These are phyloP conservation scores for Phanerochaete sordida DNA, from an alignment of 768 basidiomycete genomes.

Conservation along the genomic window DNA sequence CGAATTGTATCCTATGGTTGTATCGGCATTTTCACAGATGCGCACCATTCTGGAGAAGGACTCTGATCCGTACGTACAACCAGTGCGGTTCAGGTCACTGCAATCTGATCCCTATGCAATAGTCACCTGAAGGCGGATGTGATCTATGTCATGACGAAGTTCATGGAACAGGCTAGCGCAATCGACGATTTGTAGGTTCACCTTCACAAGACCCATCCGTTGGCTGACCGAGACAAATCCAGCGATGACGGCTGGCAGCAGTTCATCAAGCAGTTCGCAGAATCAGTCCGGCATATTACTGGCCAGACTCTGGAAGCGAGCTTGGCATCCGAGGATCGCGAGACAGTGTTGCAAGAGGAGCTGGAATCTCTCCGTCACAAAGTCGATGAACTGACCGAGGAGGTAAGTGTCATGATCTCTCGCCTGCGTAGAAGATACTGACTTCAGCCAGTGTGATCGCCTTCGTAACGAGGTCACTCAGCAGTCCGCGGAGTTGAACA, in stretches of 20 bases:
- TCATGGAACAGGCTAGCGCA: constrained; percentile 56
- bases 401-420: constrained; percentile 41
- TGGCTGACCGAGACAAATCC: too few species aligned
- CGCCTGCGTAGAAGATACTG: background rate
- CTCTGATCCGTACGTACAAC: constrained; percentile 51
- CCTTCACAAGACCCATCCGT: background rate
- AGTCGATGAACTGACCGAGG: constrained; percentile 61
- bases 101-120: background rate
- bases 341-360: constrained; percentile 55
- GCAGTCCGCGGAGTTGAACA: constrained; percentile 65
- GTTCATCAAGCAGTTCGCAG: constrained; percentile 57
- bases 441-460: constrained; percentile 38
- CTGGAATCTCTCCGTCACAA: constrained; percentile 53
- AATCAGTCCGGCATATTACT: constrained; percentile 63
- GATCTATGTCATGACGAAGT: constrained; percentile 57
- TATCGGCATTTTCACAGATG: constrained; percentile 58
- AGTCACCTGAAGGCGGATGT: constrained; percentile 64
- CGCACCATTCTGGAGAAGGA: constrained; percentile 54
- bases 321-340: constrained; percentile 34
- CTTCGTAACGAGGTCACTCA: constrained; percentile 55
- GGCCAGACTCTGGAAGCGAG: constrained; percentile 59
- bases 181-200: constrained; percentile 62
- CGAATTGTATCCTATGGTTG: constrained; percentile 58
- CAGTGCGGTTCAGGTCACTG: background rate
- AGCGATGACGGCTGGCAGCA: constrained; percentile 66